Base-by-base conservation (phyloP, 108 stramenopile species). In the Cyclotella atomus region DNA sequence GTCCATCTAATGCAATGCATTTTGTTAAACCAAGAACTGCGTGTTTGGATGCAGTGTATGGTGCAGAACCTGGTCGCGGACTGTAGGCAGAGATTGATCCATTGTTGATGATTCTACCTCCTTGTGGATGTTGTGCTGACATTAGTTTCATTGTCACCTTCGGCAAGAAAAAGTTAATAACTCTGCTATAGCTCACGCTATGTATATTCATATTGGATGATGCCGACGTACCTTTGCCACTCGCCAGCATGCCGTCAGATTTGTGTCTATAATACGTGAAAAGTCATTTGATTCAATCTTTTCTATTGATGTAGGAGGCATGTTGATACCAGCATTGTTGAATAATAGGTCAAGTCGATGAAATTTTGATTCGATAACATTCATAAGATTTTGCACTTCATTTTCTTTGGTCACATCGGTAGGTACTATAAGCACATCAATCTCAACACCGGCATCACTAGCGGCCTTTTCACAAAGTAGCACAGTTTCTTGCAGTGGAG, bases 101-200 rank as follows among this genome's bases (percentile, higher is more conserved):
- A 68, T 84, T 91, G 76, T 95, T 95, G 47, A 92, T 88, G 16
- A 88, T 87, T 6, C 93, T 71, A n/a, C 89, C 89, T 35, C 91
- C 86, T 19, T 71, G 64, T 19, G 66, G 76, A 44, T 59, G 29
- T 47, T 81, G 70, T 20, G 52, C 56, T 0, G 65, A 46, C 93
- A 94, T 94, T 30, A 77, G 55, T 35, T 84, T 65, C 64, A 94
- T 88, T 16, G 89, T n/a, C n/a, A n/a, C n/a, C n/a, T n/a, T n/a
- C n/a, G n/a, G n/a, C n/a, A n/a, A n/a, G n/a, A n/a, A n/a, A n/a
- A n/a, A n/a, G n/a, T n/a, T n/a, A n/a, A n/a, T n/a, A n/a, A n/a
- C n/a, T n/a, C n/a, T n/a, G n/a, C n/a, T n/a, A n/a, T n/a, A n/a
- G n/a, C n/a, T n/a, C n/a, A n/a, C n/a, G n/a, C n/a, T n/a, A n/a